Conservation (phyloP, 2,329 filamentous ascomycete genomes). For the Aspergillus calidoustus region DNA sequence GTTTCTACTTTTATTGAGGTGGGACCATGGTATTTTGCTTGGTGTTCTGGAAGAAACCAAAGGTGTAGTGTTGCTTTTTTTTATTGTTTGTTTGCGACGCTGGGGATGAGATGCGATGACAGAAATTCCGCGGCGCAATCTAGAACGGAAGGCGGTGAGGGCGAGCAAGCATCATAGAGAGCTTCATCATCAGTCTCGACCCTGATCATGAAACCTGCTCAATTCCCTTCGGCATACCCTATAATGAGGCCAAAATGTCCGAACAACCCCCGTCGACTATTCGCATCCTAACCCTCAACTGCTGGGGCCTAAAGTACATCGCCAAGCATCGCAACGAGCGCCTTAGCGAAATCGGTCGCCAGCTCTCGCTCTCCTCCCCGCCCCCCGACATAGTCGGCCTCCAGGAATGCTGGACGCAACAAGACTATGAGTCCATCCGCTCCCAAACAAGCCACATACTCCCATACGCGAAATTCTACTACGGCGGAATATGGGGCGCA, state of each 20-base stretch:
- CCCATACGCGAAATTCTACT: slow-evolving; percentile 92
- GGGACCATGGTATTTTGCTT: neutral
- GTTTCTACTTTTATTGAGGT: neutral
- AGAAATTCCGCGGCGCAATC: slow-evolving; percentile 4
- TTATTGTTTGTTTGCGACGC: neutral
- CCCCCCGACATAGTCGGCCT: slow-evolving; percentile 85
- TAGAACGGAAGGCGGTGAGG: slow-evolving; percentile 16
- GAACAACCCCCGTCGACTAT: slow-evolving; percentile 60
- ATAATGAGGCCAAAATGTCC: slow-evolving; percentile 14
- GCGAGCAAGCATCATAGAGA: neutral
- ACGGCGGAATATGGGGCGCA: slow-evolving; percentile 84
- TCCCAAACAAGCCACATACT: slow-evolving; percentile 73
- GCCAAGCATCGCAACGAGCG: slow-evolving; percentile 77
- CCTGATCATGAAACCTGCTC: neutral
- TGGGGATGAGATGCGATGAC: neutral
- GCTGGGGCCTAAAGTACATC: slow-evolving; percentile 93
- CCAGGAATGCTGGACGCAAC: slow-evolving; percentile 91
- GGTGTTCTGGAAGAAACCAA: neutral
- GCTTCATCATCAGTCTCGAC: neutral
- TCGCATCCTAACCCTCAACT: slow-evolving; percentile 87
- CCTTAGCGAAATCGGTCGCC: slow-evolving; percentile 80
- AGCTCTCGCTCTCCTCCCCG: slow-evolving; percentile 70
- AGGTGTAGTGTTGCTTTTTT: neutral
- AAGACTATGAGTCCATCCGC: slow-evolving; percentile 81
- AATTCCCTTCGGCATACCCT: neutral